Evolutionary conservation across 2,329 filamentous ascomycete species (phyloP), one percentile per base, ranked within the genome.

Genomic region (Blastomyces emzantsi): DNA sequence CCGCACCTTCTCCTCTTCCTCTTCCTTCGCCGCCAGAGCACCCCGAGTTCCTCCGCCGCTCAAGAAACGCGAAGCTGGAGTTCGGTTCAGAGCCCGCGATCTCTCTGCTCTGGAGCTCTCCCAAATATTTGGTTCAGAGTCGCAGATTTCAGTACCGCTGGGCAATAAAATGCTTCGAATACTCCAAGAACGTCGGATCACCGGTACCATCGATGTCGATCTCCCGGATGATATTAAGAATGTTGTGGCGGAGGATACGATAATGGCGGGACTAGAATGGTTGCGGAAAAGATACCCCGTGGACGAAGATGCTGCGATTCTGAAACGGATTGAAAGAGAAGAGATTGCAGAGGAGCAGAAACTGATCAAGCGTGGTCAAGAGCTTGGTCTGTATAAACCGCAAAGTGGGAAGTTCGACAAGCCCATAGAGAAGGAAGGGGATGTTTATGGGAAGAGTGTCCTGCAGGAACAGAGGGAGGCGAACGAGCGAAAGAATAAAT

Each of bases 281-380:
- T 70, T 81, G 6, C 76, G 79, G 19, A 64, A 66, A 25, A 73
- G 75, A 17, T 75, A 78, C 39, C 77, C 78, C 0, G 63, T 81
- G 15, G 79, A 81, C 30, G 79, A 81, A 66, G 79, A 81, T 67
- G 77, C 77, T 7, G 79, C 79, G 2, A 80, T 81, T n/a, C 59
- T 80, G 22, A 73, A 73, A 17, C 75, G 79, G 1, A 75, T 81
- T 39, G 74, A 77, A 65, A 68, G 73, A 36, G 74, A 79, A 66
- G 73, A 76, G 55, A 68, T 64, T 22, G 72, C 77, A 62, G 71
- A 74, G 47, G 74, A 78, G 64, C 69, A 74, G 54, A 73, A 71
- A 63, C 68, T 76, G 1, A 69, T 75, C 36, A 70, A 70, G 22
- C 73, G 75, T 8, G 77, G 74, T 1, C 75, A 78, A 66, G 67